A percentile compares a stretch with the other conserved stretches of the same genome.
phyloP scores from a whole-genome alignment of 805 yeast species.

The Candida quercuum region DNA sequence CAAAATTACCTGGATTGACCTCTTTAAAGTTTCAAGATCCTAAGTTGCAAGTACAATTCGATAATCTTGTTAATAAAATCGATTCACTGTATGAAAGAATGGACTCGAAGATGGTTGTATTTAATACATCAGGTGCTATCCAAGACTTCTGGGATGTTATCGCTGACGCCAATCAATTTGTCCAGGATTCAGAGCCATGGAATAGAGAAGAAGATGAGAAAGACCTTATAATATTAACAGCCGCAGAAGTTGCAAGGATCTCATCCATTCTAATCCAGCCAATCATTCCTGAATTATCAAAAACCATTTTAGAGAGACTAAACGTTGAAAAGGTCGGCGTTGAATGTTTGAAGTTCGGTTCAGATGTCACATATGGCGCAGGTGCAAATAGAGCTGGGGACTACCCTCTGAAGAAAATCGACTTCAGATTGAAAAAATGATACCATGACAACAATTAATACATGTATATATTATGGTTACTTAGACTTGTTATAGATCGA shows the following conservation, averaged over 20 bases:
- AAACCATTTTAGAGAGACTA: slow-evolving; percentile 53
- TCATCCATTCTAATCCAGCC: slow-evolving; percentile 64
- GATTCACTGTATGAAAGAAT: slow-evolving; percentile 33
- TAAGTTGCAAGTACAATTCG: slow-evolving; percentile 5
- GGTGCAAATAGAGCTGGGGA: slow-evolving; percentile 48
- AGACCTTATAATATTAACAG: slow-evolving; percentile 54
- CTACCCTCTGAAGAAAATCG: slow-evolving; percentile 38
- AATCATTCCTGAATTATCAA: slow-evolving; percentile 63
- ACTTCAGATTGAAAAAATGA: slow-evolving; percentile 8
- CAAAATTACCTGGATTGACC: slow-evolving; percentile 3
- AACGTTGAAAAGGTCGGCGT: slow-evolving; percentile 46
- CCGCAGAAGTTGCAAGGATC: slow-evolving; percentile 69
- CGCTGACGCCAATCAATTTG: slow-evolving; percentile 55
- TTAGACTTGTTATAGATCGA: slow-evolving; percentile 5
- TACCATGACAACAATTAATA: too few relatives aligned
- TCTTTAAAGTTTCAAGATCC: slow-evolving; percentile 6
- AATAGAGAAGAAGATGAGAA: slow-evolving; percentile 31
- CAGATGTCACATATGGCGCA: slow-evolving; percentile 57
- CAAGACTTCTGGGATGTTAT: slow-evolving; percentile 54
- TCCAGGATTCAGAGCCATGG: slow-evolving; percentile 82
- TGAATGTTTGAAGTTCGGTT: slow-evolving; percentile 45
- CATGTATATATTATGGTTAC: slow-evolving; percentile 7
- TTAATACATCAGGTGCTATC: slow-evolving; percentile 52
- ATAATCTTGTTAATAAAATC: slow-evolving; percentile 26
- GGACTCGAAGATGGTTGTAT: slow-evolving; percentile 36